phyloP scores from a whole-genome alignment of 2,329 filamentous ascomycete genomes.

The Gremmenia infestans region DNA sequence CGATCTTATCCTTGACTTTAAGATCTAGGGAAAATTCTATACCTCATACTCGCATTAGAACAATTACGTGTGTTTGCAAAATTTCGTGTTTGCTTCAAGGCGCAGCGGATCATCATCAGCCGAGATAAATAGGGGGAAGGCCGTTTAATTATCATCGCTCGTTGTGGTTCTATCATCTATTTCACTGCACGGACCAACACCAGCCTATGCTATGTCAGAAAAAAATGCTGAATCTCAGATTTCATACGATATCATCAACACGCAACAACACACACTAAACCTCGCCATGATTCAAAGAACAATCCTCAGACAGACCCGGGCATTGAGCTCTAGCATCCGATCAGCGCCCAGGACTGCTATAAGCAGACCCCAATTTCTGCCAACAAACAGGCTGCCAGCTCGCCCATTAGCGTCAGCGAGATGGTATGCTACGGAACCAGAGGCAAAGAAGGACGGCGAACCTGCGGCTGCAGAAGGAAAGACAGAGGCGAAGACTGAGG shows the following conservation, averaged over 20 bases:
- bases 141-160: neutral
- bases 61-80: too few relatives aligned
- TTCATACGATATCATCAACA: slow-evolving; percentile 11
- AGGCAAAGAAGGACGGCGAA: slow-evolving; percentile 39
- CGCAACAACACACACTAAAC: slow-evolving; percentile 11
- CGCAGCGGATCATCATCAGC: neutral
- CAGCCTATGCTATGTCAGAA: neutral
- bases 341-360: slow-evolving; percentile 19
- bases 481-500: slow-evolving; percentile 32
- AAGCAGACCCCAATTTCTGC: slow-evolving; percentile 35
- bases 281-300: slow-evolving; percentile 45
- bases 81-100: too few relatives aligned
- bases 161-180: neutral
- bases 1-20: too few relatives aligned
- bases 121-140: neutral
- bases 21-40: too few relatives aligned
- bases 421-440: slow-evolving; percentile 38
- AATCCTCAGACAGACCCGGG: slow-evolving; percentile 43
- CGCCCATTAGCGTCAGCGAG: slow-evolving; percentile 20
- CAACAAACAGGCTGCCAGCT: slow-evolving; percentile 31
- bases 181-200: neutral
- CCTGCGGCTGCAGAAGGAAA: slow-evolving; percentile 32
- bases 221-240: neutral
- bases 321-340: slow-evolving; percentile 34
- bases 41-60: too few relatives aligned